A percentile compares a stretch with the other conserved stretches of the same genome.
Evolutionary conservation across 768 basidiomycete genomes (phyloP).

Genomic region (Strobilomyces dryophilus): DNA sequence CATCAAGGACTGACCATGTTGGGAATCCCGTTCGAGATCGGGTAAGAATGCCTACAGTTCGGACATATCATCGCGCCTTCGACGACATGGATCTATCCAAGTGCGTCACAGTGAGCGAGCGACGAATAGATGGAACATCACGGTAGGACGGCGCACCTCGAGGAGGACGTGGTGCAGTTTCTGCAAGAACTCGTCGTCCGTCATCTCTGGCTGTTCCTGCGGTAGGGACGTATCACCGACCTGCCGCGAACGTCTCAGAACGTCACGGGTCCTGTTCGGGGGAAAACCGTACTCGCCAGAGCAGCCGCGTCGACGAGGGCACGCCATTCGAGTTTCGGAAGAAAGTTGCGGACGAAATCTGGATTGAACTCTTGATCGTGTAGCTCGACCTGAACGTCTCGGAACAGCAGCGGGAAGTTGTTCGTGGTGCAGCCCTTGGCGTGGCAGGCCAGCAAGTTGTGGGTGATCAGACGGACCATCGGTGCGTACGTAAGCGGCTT

Average conservation of each 20-base stretch:
- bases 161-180: slow-evolving; percentile 88
- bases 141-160: slow-evolving; percentile 53
- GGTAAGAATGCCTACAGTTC: slow-evolving; percentile 86
- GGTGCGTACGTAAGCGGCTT: slow-evolving; percentile 15
- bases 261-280: no score
- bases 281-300: slow-evolving; percentile 52
- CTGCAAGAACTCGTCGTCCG: slow-evolving; percentile 79
- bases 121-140: background rate
- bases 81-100: slow-evolving; percentile 75
- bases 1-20: slow-evolving; percentile 85
- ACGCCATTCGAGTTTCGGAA: slow-evolving; percentile 87
- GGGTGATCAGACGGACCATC: slow-evolving; percentile 94
- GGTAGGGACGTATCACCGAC: slow-evolving; percentile 86
- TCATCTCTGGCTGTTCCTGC: slow-evolving; percentile 63
- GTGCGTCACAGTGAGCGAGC: background rate
- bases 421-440: slow-evolving; percentile 88
- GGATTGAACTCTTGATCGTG: slow-evolving; percentile 85
- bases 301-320: slow-evolving; percentile 80
- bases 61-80: slow-evolving; percentile 93
- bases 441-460: slow-evolving; percentile 94
- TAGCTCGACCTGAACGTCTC: slow-evolving; percentile 76
- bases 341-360: slow-evolving; percentile 79
- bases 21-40: slow-evolving; percentile 91
- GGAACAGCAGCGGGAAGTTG: slow-evolving; percentile 87
- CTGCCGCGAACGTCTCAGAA: slow-evolving; percentile 36